Conservation (phyloP, 2,329 filamentous ascomycete species). For the Fragosphaeria purpurea region DNA sequence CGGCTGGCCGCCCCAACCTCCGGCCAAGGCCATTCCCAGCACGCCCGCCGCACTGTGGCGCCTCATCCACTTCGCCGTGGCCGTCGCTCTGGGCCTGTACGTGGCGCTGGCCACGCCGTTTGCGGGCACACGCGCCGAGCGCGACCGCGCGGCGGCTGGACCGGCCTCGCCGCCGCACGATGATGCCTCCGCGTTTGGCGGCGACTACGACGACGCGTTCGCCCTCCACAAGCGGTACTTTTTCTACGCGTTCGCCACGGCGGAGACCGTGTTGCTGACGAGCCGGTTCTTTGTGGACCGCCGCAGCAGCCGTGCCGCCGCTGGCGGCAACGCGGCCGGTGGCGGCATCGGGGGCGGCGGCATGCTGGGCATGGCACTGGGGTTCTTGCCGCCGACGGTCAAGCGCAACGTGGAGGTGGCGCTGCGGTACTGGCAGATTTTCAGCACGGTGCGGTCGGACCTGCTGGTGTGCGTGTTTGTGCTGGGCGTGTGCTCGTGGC, state of each 20-base stretch:
- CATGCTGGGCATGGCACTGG: conserved; percentile 51
- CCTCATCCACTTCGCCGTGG: conserved; percentile 62
- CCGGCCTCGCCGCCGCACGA: conserved; percentile 16
- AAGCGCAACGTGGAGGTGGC: conserved; percentile 51
- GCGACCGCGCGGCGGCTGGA: conserved; percentile 33
- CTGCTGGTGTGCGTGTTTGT: conserved; percentile 71
- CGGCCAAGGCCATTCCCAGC: conserved; percentile 18
- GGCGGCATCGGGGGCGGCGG: conserved; percentile 41
- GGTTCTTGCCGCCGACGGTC: conserved; percentile 56
- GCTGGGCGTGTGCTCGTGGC: conserved; percentile 48
- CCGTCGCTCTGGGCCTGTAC: conserved; percentile 59
- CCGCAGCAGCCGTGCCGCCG: conserved; percentile 22
- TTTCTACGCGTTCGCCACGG: conserved; percentile 74
- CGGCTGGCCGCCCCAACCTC: conserved; percentile 8
- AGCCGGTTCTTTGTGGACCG: conserved; percentile 62
- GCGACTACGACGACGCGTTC: conserved; percentile 5
- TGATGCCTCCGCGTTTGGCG: background rate
- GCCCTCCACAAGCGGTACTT: conserved; percentile 29
- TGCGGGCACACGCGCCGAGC: conserved; percentile 52
- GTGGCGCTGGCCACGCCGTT: conserved; percentile 60
- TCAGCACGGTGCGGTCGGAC: conserved; percentile 60
- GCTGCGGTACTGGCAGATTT: conserved; percentile 60
- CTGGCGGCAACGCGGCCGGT: background rate
- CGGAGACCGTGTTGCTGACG: conserved; percentile 62
- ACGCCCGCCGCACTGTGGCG: conserved; percentile 51